phyloP scores from a whole-genome alignment of 331 rosid species.

The Quercus tomentella region DNA sequence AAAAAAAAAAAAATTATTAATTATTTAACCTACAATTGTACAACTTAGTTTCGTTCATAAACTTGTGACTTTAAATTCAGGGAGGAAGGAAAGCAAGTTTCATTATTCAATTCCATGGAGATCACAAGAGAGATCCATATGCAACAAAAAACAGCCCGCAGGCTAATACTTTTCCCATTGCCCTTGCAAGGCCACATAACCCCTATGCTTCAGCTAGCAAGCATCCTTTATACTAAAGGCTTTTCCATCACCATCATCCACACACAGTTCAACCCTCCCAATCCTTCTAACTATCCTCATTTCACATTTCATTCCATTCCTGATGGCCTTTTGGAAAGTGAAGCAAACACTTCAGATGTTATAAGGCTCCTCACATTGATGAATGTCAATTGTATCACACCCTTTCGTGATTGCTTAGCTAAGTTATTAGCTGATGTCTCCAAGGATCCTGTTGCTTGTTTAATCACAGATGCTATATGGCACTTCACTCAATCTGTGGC shows the following conservation, averaged over 20 bases:
- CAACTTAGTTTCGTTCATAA: neutral
- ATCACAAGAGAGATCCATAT: neutral
- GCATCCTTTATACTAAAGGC: slow-evolving; percentile 31
- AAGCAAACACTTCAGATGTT: slow-evolving; percentile 18
- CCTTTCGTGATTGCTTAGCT: slow-evolving; percentile 22
- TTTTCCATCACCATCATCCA: slow-evolving; percentile 38
- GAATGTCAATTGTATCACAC: slow-evolving; percentile 18
- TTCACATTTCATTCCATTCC: slow-evolving; percentile 26
- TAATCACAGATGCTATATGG: slow-evolving; percentile 36
- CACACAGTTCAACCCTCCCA: slow-evolving; percentile 30
- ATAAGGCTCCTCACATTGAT: neutral
- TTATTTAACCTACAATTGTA: neutral
- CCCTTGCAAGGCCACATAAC: slow-evolving; percentile 45
- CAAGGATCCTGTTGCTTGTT: slow-evolving; percentile 21
- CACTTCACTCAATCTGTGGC: slow-evolving; percentile 25
- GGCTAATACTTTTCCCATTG: slow-evolving; percentile 13
- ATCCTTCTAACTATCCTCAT: slow-evolving; percentile 27
- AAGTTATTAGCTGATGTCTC: neutral
- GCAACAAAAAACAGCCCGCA: neutral
- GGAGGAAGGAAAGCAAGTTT: neutral
- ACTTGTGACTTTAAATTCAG: neutral
- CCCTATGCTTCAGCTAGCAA: slow-evolving; percentile 46
- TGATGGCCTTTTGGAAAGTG: slow-evolving; percentile 25
- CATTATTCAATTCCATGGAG: neutral
- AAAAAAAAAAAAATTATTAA: too few species aligned